These are phyloP conservation scores for Yamadazyma songkhlaensis DNA, from an alignment of 1,139 yeast genomes.

Conservation along the genomic window DNA sequence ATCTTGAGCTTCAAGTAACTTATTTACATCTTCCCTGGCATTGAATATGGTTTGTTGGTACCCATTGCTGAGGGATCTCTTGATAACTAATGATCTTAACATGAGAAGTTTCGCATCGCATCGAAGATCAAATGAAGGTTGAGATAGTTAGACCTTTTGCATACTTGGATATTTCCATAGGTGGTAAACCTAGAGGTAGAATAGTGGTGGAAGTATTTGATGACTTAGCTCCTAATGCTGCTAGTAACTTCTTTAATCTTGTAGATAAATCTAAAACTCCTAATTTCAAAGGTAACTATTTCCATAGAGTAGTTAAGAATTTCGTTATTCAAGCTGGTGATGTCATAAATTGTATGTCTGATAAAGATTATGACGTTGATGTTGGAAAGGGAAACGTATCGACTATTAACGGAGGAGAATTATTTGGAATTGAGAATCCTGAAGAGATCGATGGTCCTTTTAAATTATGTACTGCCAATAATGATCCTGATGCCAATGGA, in stretches of 20 bases:
- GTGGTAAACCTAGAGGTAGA: slow-evolving; percentile 51
- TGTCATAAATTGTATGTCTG: slow-evolving; percentile 27
- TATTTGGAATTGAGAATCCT: slow-evolving; percentile 64
- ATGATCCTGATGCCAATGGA: slow-evolving; percentile 51
- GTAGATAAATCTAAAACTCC: slow-evolving; percentile 29
- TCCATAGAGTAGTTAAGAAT: slow-evolving; percentile 72
- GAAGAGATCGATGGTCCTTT: slow-evolving; percentile 46
- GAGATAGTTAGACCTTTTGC: slow-evolving; percentile 34
- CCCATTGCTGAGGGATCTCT: slow-evolving; percentile 1
- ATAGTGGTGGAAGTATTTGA: slow-evolving; percentile 58
- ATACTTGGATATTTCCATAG: slow-evolving; percentile 58
- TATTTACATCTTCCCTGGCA: slow-evolving; percentile 44
- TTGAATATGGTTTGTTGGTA: slow-evolving; percentile 10
- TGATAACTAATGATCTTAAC: slow-evolving; percentile 1
- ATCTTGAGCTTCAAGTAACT: slow-evolving; percentile 47
- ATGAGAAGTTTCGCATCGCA: slow-evolving; percentile 3
- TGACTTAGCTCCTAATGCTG: slow-evolving; percentile 57
- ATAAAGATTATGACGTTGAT: slow-evolving; percentile 25
- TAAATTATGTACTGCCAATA: slow-evolving; percentile 71
- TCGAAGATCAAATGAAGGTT: slow-evolving; percentile 25
- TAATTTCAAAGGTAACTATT: slow-evolving; percentile 42
- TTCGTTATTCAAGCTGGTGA: slow-evolving; percentile 85
- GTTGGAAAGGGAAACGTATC: slow-evolving; percentile 57
- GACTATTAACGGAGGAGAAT: slow-evolving; percentile 25
- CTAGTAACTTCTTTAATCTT: slow-evolving; percentile 49